Base-by-base conservation (phyloP, 2,329 filamentous ascomycete species). In the Rhynchosporium secalis region DNA sequence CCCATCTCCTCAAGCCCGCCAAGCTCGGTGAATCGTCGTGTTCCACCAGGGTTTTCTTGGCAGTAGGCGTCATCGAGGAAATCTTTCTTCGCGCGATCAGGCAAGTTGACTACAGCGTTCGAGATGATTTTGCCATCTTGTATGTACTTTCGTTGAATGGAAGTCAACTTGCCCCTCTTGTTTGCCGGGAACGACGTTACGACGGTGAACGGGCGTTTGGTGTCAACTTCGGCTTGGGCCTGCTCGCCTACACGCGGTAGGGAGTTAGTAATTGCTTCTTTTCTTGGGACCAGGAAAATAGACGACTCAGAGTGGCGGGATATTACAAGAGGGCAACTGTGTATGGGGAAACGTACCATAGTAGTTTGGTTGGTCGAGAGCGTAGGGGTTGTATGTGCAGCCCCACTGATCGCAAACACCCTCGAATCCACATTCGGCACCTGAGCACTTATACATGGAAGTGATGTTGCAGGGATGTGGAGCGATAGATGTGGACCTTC, bases 341-440 rank as follows among this genome's bases (percentile, higher is more conserved):
- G 20, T 20, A 1, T 20, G 20, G 33, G 33, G 2, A 5, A 6
- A 36, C 33, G 1, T 36, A 36, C 33, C 85, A 72, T 80, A 86
- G 78, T 85, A 87, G 70, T 74, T 73, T 38, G 76, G 75, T 71
- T 82, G 78, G 48, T 84, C 84, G 77, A 83, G 78, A 68, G 83
- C 81, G 79, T 80, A 86, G 15, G 79, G 75, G 77, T 85, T 85
- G 78, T 82, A 86, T 70, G 86, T 84, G 67, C 84, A 87, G 56
- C 84, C 84, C 67, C 84, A 82, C 64, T 82, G 81, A 72, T 87
- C 84, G 72, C 84, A 86, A 29, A 81, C 72, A 61, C 83, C 83
- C 13, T 70, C 72, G 69, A 86, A 86, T 68, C 80, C 80, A 65
- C 79, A 82, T n/a, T 72, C 69, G 54, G 75, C 73, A 40, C 70